A percentile compares a stretch with the other conserved stretches of the same genome.
Evolutionary conservation across 192 early-diverging fungal genomes (phyloP).

Genomic region (Podila minutissima): DNA sequence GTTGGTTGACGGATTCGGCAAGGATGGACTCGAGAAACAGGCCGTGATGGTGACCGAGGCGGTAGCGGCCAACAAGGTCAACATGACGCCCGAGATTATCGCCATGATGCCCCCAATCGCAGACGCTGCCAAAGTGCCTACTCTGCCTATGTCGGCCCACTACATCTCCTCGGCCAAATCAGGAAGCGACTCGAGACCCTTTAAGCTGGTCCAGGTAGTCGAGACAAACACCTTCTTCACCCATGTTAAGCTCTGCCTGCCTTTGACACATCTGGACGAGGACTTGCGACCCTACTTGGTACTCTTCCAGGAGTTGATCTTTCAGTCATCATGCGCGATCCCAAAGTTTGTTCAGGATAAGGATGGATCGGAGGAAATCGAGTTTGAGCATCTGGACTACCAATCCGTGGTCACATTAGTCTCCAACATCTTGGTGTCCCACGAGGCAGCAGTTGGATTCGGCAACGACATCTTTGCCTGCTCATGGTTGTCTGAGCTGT

Average conservation of each 20-base stretch:
- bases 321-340: conserved; percentile 63
- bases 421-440: conserved; percentile 55
- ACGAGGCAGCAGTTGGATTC: conserved; percentile 58
- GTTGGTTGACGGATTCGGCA: conserved; percentile 51
- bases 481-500: conserved; percentile 67
- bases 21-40: conserved; percentile 60
- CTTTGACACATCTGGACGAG: conserved; percentile 59
- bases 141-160: conserved; percentile 34
- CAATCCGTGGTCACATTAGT: conserved; percentile 51
- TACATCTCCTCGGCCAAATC: conserved; percentile 30
- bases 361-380: conserved; percentile 26
- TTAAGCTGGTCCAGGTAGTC: conserved; percentile 67
- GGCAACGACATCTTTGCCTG: conserved; percentile 55
- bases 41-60: conserved; percentile 31
- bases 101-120: conserved; percentile 74
- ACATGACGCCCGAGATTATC: conserved; percentile 55
- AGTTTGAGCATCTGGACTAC: conserved; percentile 50
- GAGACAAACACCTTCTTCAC: conserved; percentile 74
- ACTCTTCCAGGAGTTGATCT: conserved; percentile 82
- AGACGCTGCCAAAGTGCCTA: conserved; percentile 62
- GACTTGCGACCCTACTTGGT: conserved; percentile 73
- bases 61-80: conserved; percentile 47
- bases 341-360: conserved; percentile 58
- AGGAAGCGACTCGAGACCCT: conserved; percentile 50
- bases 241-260: conserved; percentile 67